Conservation (phyloP, 495 filamentous ascomycete species). For the Podospora pseudocomata region DNA sequence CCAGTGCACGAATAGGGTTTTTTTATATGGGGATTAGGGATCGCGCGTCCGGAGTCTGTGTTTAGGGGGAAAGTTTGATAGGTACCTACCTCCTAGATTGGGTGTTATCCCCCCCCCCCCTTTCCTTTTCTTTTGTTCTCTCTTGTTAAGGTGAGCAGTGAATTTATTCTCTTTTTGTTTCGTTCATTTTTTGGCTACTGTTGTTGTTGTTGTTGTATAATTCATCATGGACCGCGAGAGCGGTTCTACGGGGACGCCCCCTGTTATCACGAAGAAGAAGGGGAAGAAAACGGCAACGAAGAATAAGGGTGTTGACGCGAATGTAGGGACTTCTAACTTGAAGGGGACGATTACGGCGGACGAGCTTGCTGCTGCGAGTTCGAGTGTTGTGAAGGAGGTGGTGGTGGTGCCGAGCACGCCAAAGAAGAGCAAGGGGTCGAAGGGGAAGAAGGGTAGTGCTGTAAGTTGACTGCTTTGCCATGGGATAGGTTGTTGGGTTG, state of each 20-base stretch:
- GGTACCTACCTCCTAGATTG: not conserved
- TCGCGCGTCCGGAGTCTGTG: not conserved
- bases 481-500: not conserved
- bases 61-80: not conserved
- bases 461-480: conserved; percentile 11
- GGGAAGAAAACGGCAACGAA: conserved; percentile 1
- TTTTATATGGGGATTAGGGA: not conserved
- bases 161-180: not conserved
- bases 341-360: not conserved
- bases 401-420: not conserved
- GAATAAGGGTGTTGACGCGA: conserved; percentile 14
- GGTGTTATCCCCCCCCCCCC: not conserved
- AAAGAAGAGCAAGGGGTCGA: not conserved
- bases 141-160: conserved; percentile 15
- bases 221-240: not conserved
- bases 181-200: not conserved
- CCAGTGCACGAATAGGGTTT: not conserved
- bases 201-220: not conserved
- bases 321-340: conserved; percentile 11
- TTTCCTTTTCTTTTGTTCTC: not conserved
- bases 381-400: not conserved
- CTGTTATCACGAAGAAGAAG: conserved; percentile 21
- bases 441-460: conserved; percentile 13
- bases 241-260: not conserved
- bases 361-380: not conserved